Percentiles rank a stretch among this genome's conserved stretches.
phyloP scores from a whole-genome alignment of 495 filamentous ascomycete genomes.

The Penicillium antarcticum region DNA sequence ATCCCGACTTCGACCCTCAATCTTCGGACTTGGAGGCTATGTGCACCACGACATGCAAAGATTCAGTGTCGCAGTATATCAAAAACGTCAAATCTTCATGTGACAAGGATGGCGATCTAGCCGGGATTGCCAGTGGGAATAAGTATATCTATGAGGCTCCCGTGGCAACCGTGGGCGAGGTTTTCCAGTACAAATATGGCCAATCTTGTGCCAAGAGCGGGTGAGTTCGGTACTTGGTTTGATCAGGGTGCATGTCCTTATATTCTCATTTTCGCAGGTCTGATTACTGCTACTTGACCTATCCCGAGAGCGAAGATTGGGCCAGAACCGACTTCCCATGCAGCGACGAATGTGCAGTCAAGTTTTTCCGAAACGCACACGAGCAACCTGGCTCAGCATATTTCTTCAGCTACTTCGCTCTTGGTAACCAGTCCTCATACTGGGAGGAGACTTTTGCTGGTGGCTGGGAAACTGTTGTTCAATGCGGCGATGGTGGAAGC shows the following conservation, averaged over 20 bases:
- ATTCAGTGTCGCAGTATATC: constrained; percentile 25
- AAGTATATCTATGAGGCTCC: constrained; percentile 8
- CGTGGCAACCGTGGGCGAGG: constrained; percentile 22
- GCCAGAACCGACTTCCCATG: constrained; percentile 17
- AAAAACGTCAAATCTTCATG: constrained; percentile 25
- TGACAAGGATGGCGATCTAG: constrained; percentile 20
- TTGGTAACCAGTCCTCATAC: background rate
- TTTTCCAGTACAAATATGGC: constrained; percentile 28
- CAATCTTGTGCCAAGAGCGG: constrained; percentile 23
- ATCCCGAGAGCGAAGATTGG: constrained; percentile 14
- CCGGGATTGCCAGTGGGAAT: constrained; percentile 13
- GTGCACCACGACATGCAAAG: constrained; percentile 25
- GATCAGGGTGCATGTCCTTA: constrained; percentile 6
- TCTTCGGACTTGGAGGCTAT: constrained; percentile 19
- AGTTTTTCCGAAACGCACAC: constrained; percentile 25
- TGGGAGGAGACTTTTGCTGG: constrained; percentile 21
- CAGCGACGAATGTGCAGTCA: constrained; percentile 20
- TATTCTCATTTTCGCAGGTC: constrained; percentile 13
- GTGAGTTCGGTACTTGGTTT: constrained; percentile 8
- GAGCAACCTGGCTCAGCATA: constrained; percentile 23
- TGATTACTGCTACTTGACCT: constrained; percentile 25
- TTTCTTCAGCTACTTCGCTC: background rate
- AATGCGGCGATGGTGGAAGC: constrained; percentile 19
- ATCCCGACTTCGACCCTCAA: constrained; percentile 18
- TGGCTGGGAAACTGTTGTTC: constrained; percentile 22